Base-by-base conservation (phyloP, 345 rosid species). In the Lepidium sativum region DNA sequence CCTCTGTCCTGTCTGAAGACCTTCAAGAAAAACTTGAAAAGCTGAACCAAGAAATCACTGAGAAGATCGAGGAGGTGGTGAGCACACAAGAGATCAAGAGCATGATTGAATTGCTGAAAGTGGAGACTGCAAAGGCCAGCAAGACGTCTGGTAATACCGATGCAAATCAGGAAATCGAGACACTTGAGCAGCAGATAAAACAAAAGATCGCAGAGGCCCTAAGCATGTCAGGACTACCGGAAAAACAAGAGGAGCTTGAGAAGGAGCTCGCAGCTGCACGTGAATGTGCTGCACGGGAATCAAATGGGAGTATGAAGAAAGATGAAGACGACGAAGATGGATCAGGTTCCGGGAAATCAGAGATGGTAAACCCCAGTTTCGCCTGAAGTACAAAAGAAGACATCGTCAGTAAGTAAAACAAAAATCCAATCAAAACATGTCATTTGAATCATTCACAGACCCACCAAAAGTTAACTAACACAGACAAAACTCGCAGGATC, bases 81-180 rank as follows among this genome's bases (percentile, higher is more conserved):
- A 62, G 50, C 55, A 78, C 91, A 18, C 72, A 84, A 11, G 87
- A 92, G 70, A 43, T 89, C 68, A 87, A 82, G 65, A 78, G 72
- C 60, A 70, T 83, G 84, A 66, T 84, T 0, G 83, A 83, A 79
- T 70, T 77, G 38, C 82, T 85, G 74, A 86, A 86, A 74, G 66
- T 84, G 71, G 89, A 84, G 79, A 64, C 65, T 11, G 86, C 77
- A 15, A 86, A 78, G 79, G 91, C 83, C 5, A 85, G 82, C 69
- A 50, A 75, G 37, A 76, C 48, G 0, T 85, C 86, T 17, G 84
- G 78, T 65, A 59, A 6, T 2, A 62, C 75, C 2, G 63, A 52
- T 13, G 67, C 82, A 29, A 80, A 68, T 71, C 69, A 63, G 52
- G 82, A 78, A 77, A 84, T 92, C 15, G 81, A 76, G 59, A 72